Evolutionary conservation across 371 early-diverging fungal genomes (phyloP).

Genomic region (Syncephalis plumigaleata): DNA sequence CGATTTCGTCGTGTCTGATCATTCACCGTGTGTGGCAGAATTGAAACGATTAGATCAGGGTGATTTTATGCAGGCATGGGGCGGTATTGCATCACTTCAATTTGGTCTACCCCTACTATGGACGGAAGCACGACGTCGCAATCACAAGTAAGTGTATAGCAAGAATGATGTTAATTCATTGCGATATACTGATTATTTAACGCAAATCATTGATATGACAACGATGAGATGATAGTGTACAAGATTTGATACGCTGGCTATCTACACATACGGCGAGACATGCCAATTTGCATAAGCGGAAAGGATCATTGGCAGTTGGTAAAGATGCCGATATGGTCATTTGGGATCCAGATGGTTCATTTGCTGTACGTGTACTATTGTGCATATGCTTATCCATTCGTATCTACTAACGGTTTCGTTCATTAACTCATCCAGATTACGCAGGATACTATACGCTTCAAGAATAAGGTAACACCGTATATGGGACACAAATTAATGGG

Average conservation of each 20-base stretch:
- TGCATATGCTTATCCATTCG: too few relatives aligned
- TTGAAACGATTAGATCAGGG: constrained; percentile 47
- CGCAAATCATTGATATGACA: too few relatives aligned
- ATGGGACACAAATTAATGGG: constrained; percentile 39
- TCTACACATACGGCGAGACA: constrained; percentile 43
- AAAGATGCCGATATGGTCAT: constrained; percentile 60
- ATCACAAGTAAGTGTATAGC: constrained; percentile 5
- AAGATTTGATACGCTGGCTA: constrained; percentile 43
- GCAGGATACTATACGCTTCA: constrained; percentile 46
- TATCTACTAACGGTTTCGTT: too few relatives aligned
- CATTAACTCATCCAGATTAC: too few relatives aligned
- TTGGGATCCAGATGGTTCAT: constrained; percentile 50
- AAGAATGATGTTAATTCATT: too few relatives aligned
- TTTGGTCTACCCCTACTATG: constrained; percentile 62
- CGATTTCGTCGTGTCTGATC: constrained; percentile 69
- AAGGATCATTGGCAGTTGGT: constrained; percentile 47
- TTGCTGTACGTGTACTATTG: constrained; percentile 20
- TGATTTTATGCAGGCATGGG: constrained; percentile 68
- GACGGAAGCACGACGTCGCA: constrained; percentile 57
- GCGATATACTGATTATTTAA: too few relatives aligned
- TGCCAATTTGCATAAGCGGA: constrained; percentile 34
- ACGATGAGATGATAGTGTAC: constrained; percentile 15
- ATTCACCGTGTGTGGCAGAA: constrained; percentile 65
- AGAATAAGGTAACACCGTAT: constrained; percentile 68
- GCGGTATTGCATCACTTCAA: constrained; percentile 69